Evolutionary conservation across 805 yeast species (phyloP), one percentile per base, ranked within the genome.

Genomic region (Wickerhamomyces canadensis): DNA sequence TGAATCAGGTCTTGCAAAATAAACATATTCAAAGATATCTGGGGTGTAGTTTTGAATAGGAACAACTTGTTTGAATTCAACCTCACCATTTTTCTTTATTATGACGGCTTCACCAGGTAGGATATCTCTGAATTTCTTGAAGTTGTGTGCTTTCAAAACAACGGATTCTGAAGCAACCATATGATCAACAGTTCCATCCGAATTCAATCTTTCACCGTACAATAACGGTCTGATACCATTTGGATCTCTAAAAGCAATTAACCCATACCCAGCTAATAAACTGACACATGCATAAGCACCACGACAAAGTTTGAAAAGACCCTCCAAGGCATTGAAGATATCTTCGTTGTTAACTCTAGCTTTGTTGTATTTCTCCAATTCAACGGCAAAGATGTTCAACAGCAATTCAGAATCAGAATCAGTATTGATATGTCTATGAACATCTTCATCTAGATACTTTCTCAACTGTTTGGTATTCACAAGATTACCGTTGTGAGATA

Each of bases 251-350:
- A 93, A 93, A 0, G 97, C 98, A 55, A 93, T 78, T 43, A 93
- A 57, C 32, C 96, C 98, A 63, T 82, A 93, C 33, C 98, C 98
- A 3, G 98, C 98, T 41, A 93, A 70, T 84, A 93, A 78, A 37
- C 94, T 94, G 34, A 82, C 78, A 66, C 96, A 88, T 2, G 98
- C 97, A 59, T 87, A 93, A n/a, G 96, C 98, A 46, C 98, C 98
- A 58, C 95, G 79, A 48, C 91, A 81, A 51, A 73, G 67, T 31
- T 77, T 68, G 70, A 75, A 86, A 19, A 93, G 86, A 40, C 95
- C 96, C 41, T 74, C 72, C 38, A 93, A 67, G 6, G 98, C 98
- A 34, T 73, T 71, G 63, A 91, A 87, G 35, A 93, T 73, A 70
- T 93, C 98, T 42, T 74, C 81, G 57, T 82, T 86, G 67, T 87